A percentile compares a stretch with the other conserved stretches of the same genome.
Evolutionary conservation across 75 land plant genomes (phyloP).

Genomic region (Cupressus sempervirens): DNA sequence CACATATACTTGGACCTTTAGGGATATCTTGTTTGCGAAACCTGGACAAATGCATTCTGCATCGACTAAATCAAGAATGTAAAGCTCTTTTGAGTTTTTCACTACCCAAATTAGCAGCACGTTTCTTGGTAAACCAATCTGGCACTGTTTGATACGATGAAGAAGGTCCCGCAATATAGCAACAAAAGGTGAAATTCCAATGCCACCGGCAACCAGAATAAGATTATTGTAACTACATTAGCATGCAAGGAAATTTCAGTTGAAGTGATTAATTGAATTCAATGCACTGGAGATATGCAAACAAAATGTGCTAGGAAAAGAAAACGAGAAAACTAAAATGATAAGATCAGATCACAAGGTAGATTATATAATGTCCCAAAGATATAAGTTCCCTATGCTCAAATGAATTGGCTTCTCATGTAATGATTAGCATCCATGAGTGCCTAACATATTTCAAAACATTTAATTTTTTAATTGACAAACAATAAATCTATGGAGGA

Average conservation of each 20-base stretch:
- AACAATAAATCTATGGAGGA: background rate
- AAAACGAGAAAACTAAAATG: background rate
- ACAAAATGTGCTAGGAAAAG: background rate
- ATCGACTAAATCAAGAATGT: slow-evolving; percentile 51
- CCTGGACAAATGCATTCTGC: slow-evolving; percentile 43
- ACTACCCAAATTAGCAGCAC: slow-evolving; percentile 79
- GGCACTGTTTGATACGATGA: slow-evolving; percentile 38
- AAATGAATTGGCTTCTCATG: background rate
- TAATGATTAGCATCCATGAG: background rate
- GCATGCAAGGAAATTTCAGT: slow-evolving; percentile 3
- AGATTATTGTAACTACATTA: slow-evolving; percentile 60
- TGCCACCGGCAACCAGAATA: slow-evolving; percentile 85
- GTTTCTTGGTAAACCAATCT: slow-evolving; percentile 52
- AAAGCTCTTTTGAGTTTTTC: slow-evolving; percentile 66
- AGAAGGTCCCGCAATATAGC: slow-evolving; percentile 72
- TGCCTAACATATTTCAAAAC: background rate
- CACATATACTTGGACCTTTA: slow-evolving; percentile 49
- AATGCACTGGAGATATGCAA: background rate
- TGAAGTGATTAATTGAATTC: background rate
- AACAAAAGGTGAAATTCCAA: slow-evolving; percentile 81
- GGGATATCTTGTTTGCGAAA: slow-evolving; percentile 41
- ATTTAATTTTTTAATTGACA: background rate
- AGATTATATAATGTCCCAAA: background rate
- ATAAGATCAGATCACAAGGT: background rate
- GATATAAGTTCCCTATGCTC: background rate